Base-by-base conservation (phyloP, 2,329 filamentous ascomycete genomes). In the Fusarium begoniae region DNA sequence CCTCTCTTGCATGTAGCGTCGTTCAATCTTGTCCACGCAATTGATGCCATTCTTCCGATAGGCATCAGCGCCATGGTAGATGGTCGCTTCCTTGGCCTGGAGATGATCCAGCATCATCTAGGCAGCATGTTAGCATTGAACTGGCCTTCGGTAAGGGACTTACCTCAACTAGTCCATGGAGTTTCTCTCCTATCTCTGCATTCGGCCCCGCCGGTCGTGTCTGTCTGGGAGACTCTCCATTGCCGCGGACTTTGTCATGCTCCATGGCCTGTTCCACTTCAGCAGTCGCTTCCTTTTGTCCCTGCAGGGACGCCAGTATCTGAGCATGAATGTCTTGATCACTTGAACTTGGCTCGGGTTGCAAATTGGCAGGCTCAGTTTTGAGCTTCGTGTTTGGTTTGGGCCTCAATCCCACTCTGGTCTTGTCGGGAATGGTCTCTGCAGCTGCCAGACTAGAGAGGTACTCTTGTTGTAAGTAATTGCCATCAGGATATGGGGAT, bases 161-260 rank as follows among this genome's bases (percentile, higher is more conserved):
- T 69, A 81, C 80, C 47, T 79, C 72, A 22, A 80, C 71, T 22
- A 79, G 47, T 15, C 43, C 65, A 40, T 80, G 74, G 15, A 81
- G 50, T 44, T 69, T 69, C 28, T 61, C 60, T 30, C 61, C 56
- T 45, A 77, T 47, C 30, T 71, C 67, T 7, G 66, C 54, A 26
- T 35, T 48, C 11, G 62, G 66, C 8, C 40, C 69, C 15, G 56
- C 59, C 26, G 43, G 48, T 2, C 32, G 43, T 10, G 41, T 38
- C 37, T 64, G 35, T 24, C 38, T 13, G 8, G 22, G 9, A 13
- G 24, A 17, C 32, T 65, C 65, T 24, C 60, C 44, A 43, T 32
- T 30, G 38, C 18, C n/a, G 8, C 30, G 37, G 30, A 18, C 41
- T 8, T 40, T 51, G 24, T 30, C 24, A 22, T 47, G 45, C 37